A percentile compares a stretch with the other conserved stretches of the same genome.
phyloP scores from a whole-genome alignment of 1,139 yeast genomes.

The Tardiomyces digboiensis region DNA sequence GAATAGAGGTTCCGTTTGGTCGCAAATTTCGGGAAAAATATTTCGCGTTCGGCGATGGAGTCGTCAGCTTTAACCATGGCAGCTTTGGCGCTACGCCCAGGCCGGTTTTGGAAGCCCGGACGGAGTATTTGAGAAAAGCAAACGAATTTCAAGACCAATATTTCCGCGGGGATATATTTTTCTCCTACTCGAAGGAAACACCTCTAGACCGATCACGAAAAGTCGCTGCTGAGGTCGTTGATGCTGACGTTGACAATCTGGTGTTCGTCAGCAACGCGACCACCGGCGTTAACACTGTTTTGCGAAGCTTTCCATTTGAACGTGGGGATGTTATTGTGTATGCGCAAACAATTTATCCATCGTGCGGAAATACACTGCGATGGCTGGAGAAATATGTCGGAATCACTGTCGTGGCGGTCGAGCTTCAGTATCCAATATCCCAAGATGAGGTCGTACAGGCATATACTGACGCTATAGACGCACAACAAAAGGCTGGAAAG shows the following conservation, averaged over 20 bases:
- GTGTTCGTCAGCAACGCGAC: constrained; percentile 54
- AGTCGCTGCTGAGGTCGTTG: constrained; percentile 31
- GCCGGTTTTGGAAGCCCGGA: constrained; percentile 9
- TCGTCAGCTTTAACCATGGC: constrained; percentile 11
- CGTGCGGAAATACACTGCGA: constrained; percentile 45
- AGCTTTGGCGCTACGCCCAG: constrained; percentile 10
- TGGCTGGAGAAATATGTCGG: constrained; percentile 37
- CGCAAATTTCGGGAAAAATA: constrained; percentile 37
- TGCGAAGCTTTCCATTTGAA: constrained; percentile 43
- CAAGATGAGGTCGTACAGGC: constrained; percentile 37
- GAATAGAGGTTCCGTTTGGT: constrained; percentile 33
- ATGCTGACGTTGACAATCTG: constrained; percentile 36
- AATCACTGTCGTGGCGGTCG: constrained; percentile 36
- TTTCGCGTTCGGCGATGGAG: constrained; percentile 23
- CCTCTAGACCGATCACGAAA: constrained; percentile 17
- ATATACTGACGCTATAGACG: constrained; percentile 29
- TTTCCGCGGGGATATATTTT: constrained; percentile 11
- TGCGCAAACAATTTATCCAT: constrained; percentile 46
- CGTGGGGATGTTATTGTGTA: constrained; percentile 47
- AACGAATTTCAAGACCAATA: constrained; percentile 36
- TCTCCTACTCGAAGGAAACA: constrained; percentile 9
- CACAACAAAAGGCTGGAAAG: constrained; percentile 10
- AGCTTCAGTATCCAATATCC: constrained; percentile 40
- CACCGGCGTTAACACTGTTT: constrained; percentile 47
- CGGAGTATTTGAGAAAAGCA: constrained; percentile 21